Evolutionary conservation across 129 eudicot species (phyloP), one percentile per base, ranked within the genome.

Genomic region (Arctium lappa): DNA sequence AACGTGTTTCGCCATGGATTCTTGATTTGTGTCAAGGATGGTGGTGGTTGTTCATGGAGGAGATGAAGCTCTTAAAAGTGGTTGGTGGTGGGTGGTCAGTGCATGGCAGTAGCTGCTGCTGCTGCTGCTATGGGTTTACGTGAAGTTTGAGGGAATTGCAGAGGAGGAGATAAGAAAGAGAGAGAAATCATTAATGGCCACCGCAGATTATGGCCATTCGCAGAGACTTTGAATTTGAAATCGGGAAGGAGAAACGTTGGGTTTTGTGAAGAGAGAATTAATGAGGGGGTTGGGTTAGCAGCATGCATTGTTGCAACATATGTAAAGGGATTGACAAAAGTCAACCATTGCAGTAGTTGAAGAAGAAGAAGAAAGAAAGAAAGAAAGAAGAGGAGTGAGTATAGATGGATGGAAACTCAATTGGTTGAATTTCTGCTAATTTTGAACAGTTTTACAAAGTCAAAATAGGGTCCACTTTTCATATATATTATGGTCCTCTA

Each of bases 361-460:
- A 75, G 60, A 22, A 42, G 68, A 80, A 9, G 77, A 36, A 75
- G 83, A 70, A 85, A 37, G 70, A 80, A 6, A 46, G 62, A 16
- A 37, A 37, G 53, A 80, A 39, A 73, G 82, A 82, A 60, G 77
- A 34, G 81, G 70, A 68, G 77, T 79, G 87, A 73, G 82, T 73
- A 33, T 46, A 66, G 81, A 29, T 83, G 50, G 27, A 22, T 22
- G 27, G 27, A 9, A 44, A 8, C 10, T 2, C 50, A 91, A 85
- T 76, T 84, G 72, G 97, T 90, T 88, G 97, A 76, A 46, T 83
- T 88, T 85, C 93, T 84, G 84, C 72, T 42, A 69, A 63, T 9
- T 63, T 79, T 76, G 72, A 73, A 81, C 79, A 73, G 80, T 33
- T 78, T 31, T 84, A 6, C 77, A 78, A 81, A 86, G 92, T 86